A percentile compares a stretch with the other conserved stretches of the same genome.
Evolutionary conservation across 202 grass and related monocot species (phyloP).

Genomic region (Zizania palustris): DNA sequence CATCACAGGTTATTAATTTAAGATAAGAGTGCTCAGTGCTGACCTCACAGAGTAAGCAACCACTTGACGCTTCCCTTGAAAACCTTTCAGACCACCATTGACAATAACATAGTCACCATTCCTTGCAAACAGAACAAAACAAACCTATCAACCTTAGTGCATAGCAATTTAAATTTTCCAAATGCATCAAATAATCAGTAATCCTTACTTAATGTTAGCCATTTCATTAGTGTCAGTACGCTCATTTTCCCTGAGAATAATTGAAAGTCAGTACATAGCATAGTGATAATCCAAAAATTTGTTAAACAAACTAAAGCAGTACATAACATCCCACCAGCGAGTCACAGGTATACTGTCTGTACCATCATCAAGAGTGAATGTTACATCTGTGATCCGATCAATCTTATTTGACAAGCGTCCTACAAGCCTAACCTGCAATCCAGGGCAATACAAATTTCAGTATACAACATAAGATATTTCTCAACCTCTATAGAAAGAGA

Average conservation of each 20-base stretch:
- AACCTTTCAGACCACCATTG: constrained; percentile 81
- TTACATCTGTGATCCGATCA: constrained; percentile 73
- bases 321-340: constrained; percentile 65
- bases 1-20: constrained; percentile 5
- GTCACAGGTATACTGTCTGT: constrained; percentile 75
- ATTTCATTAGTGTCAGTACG: constrained; percentile 70
- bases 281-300: background rate
- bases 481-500: background rate
- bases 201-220: constrained; percentile 66
- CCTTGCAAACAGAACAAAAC: constrained; percentile 45
- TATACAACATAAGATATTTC: constrained; percentile 4
- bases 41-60: constrained; percentile 78
- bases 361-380: constrained; percentile 80
- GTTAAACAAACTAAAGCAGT: constrained; percentile 35
- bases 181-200: constrained; percentile 13
- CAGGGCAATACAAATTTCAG: constrained; percentile 32
- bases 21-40: constrained; percentile 45
- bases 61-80: constrained; percentile 82
- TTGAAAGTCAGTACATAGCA: background rate
- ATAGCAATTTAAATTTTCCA: constrained; percentile 10
- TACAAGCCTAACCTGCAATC: constrained; percentile 74
- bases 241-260: constrained; percentile 65
- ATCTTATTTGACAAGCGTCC: constrained; percentile 72
- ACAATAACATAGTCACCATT: constrained; percentile 79
- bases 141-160: constrained; percentile 15